Evolutionary conservation across 306 rosid species (phyloP).

Genomic region (Prunus campanulata): DNA sequence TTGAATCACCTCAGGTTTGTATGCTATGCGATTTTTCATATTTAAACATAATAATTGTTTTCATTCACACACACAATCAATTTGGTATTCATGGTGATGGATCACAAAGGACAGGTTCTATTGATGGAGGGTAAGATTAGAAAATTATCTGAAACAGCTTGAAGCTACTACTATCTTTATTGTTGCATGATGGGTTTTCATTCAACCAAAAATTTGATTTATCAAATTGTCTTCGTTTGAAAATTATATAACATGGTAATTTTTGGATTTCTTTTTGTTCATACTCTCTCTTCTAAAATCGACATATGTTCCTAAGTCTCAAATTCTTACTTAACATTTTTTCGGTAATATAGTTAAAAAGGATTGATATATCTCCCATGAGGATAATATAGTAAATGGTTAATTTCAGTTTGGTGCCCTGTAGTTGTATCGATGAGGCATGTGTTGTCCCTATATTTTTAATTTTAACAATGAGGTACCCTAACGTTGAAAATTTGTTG

Average conservation of each 20-base stretch:
- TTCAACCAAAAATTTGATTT: not conserved
- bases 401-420: too few relatives aligned
- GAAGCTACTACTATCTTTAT: constrained; percentile 1
- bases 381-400: too few relatives aligned
- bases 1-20: too few relatives aligned
- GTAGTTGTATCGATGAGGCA: too few relatives aligned
- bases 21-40: too few relatives aligned
- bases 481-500: too few relatives aligned
- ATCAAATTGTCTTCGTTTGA: not conserved
- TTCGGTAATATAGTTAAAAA: not conserved
- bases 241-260: not conserved
- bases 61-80: constrained; percentile 29
- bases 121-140: constrained; percentile 81
- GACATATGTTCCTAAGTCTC: not conserved
- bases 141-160: constrained; percentile 20
- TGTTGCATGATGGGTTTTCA: not conserved
- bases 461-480: too few relatives aligned
- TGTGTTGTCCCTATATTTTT: too few relatives aligned
- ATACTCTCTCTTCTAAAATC: not conserved
- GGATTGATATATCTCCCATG: too few relatives aligned
- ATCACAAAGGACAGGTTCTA: constrained; percentile 59
- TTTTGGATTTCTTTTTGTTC: not conserved
- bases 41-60: too few relatives aligned
- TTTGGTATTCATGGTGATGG: constrained; percentile 62
- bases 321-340: not conserved